Percentiles rank a stretch among this genome's conserved stretches.
Evolutionary conservation across 768 basidiomycete genomes (phyloP).

Genomic region (Lactarius evosmus): DNA sequence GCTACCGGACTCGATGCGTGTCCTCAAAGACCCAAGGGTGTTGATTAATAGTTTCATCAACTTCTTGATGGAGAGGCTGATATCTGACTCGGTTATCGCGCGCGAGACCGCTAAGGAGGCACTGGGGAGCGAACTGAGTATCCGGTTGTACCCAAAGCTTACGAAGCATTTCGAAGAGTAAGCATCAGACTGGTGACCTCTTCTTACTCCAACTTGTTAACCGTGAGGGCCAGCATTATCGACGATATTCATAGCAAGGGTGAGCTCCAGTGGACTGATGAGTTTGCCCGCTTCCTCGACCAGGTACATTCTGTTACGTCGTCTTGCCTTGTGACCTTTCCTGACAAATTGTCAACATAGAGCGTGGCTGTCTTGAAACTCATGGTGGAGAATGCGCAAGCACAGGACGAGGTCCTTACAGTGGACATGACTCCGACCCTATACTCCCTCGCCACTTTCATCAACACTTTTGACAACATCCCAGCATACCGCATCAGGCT

Average conservation of each 20-base stretch:
- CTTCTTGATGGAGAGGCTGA: constrained; percentile 64
- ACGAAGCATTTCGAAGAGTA: constrained; percentile 74
- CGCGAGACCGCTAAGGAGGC: constrained; percentile 82
- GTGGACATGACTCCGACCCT: constrained; percentile 39
- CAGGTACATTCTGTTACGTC: constrained; percentile 47
- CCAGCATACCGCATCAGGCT: constrained; percentile 61
- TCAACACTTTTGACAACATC: constrained; percentile 56
- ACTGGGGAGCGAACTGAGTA: constrained; percentile 73
- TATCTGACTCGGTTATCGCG: constrained; percentile 58
- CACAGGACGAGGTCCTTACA: constrained; percentile 53
- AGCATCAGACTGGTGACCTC: constrained; percentile 31
- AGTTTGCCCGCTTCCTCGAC: constrained; percentile 59
- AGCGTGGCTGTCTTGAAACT: constrained; percentile 77
- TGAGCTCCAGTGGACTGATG: constrained; percentile 42
- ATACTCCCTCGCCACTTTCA: constrained; percentile 56
- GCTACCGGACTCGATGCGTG: constrained; percentile 73
- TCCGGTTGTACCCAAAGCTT: constrained; percentile 61
- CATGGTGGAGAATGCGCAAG: constrained; percentile 68
- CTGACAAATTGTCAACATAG: constrained; percentile 11
- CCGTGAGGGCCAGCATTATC: constrained; percentile 43
- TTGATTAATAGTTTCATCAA: constrained; percentile 64
- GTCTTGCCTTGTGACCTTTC: neutral
- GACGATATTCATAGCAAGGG: constrained; percentile 49
- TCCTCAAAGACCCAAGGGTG: constrained; percentile 52
- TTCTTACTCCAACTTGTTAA: neutral